phyloP scores from a whole-genome alignment of 306 rosid species.

The Pyrus bretschneideri region DNA sequence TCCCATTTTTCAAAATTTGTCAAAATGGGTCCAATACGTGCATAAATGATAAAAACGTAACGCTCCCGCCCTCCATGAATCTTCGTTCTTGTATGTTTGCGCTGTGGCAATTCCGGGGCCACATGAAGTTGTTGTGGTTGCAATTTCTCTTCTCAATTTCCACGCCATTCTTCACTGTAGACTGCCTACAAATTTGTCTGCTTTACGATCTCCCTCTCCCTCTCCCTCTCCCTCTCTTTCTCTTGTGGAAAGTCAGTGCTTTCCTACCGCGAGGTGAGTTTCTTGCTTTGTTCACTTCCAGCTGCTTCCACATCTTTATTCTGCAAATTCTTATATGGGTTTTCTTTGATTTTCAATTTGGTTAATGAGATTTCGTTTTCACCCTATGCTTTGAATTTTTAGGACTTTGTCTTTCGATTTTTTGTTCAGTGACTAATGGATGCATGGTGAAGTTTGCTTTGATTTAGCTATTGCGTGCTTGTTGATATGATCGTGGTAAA shows the following conservation, averaged over 20 bases:
- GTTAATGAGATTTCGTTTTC: not conserved
- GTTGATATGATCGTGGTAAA: not conserved
- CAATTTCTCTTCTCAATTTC: constrained; percentile 12
- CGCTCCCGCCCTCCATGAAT: not conserved
- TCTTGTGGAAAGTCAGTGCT: not conserved
- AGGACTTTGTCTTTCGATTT: too few species aligned
- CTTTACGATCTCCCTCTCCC: not conserved
- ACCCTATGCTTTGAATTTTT: not conserved
- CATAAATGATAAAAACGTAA: not conserved
- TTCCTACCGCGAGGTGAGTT: constrained; percentile 8
- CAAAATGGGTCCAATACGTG: not conserved
- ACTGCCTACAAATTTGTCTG: not conserved
- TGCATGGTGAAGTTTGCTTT: not conserved
- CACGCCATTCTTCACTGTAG: not conserved
- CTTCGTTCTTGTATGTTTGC: not conserved
- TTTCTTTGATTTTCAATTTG: not conserved
- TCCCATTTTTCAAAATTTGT: too few species aligned
- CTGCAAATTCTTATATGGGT: constrained; percentile 3
- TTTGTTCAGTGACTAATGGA: not conserved
- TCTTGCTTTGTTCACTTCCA: not conserved
- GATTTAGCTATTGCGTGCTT: not conserved
- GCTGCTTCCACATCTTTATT: not conserved
- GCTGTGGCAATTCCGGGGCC: constrained; percentile 62
- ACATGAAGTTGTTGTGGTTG: constrained; percentile 50
- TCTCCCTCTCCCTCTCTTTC: not conserved